Evolutionary conservation across 2,329 filamentous ascomycete genomes (phyloP).

Genomic region (Fusarium paranaense): DNA sequence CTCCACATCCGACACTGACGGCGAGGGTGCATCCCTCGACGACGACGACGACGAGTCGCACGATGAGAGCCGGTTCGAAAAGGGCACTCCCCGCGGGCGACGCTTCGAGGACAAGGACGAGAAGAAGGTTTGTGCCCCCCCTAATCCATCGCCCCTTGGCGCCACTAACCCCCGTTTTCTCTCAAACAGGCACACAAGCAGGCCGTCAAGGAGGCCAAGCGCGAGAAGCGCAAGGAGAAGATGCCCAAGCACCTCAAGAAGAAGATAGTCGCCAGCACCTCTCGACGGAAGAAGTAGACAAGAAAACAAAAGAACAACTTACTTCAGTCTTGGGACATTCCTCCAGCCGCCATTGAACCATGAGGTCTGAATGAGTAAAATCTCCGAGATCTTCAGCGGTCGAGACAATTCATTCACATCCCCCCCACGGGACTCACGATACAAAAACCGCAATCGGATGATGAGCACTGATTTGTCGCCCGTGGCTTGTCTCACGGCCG

Average conservation of each 20-base stretch:
- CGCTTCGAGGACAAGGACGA: conserved; percentile 91
- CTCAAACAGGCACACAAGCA: conserved; percentile 75
- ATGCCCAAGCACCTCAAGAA: conserved; percentile 98
- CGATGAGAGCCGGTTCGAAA: conserved; percentile 69
- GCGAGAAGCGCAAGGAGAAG: conserved; percentile 92
- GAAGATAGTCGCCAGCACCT: conserved; percentile 75
- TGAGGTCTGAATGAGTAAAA: conserved; percentile 7
- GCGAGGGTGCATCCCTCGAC: conserved; percentile 60
- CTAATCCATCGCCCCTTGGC: not conserved
- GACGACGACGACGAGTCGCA: conserved; percentile 57
- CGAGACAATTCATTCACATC: not conserved
- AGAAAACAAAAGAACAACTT: not conserved
- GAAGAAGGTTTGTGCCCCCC: conserved; percentile 73
- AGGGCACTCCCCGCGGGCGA: conserved; percentile 80
- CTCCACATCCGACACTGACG: conserved; percentile 57
- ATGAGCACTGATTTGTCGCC: conserved; percentile 57
- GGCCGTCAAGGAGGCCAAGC: conserved; percentile 93
- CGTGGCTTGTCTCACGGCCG: conserved; percentile 14
- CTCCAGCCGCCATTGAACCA: conserved; percentile 12
- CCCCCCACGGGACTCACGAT: not conserved
- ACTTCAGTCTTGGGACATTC: not conserved
- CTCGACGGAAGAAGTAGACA: conserved; percentile 71
- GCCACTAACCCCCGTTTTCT: conserved; percentile 38
- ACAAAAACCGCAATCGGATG: conserved; percentile 55
- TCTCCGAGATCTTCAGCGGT: not conserved